Conservation (phyloP, 805 yeast species). For the Candida cerambycidarum region DNA sequence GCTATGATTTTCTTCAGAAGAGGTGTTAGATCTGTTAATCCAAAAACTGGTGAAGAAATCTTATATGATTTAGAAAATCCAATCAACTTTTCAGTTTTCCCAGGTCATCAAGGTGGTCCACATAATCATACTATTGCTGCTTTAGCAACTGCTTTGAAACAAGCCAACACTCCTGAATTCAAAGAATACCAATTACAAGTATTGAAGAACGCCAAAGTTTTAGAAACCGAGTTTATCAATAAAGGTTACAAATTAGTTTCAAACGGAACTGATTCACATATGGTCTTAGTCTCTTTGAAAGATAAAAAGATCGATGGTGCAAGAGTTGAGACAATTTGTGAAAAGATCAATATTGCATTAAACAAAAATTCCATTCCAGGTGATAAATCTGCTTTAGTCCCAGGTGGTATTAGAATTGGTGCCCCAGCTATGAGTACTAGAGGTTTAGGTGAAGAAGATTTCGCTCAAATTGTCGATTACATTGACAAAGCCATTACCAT, state of each 20-base stretch:
- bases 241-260: conserved; percentile 81
- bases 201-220: conserved; percentile 73
- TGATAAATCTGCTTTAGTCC: conserved; percentile 92
- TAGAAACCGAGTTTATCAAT: conserved; percentile 64
- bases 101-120: conserved; percentile 99
- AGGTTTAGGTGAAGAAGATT: conserved; percentile 79
- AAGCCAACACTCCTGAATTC: conserved; percentile 86
- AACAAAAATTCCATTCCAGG: conserved; percentile 97
- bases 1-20: conserved; percentile 97
- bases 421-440: conserved; percentile 99
- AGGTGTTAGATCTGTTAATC: conserved; percentile 76
- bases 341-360: conserved; percentile 88
- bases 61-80: conserved; percentile 84
- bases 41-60: conserved; percentile 83
- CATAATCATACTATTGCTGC: conserved; percentile 98
- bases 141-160: conserved; percentile 90
- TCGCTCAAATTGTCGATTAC: conserved; percentile 74
- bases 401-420: conserved; percentile 95
- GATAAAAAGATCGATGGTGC: conserved; percentile 90
- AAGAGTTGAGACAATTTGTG: conserved; percentile 86
- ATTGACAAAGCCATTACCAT: conserved; percentile 77
- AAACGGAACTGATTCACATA: conserved; percentile 92
- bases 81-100: conserved; percentile 96
- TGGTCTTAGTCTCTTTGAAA: conserved; percentile 81
- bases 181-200: conserved; percentile 82